These are phyloP conservation scores for Heritiera littoralis DNA, from an alignment of 345 rosid species.

Conservation along the genomic window DNA sequence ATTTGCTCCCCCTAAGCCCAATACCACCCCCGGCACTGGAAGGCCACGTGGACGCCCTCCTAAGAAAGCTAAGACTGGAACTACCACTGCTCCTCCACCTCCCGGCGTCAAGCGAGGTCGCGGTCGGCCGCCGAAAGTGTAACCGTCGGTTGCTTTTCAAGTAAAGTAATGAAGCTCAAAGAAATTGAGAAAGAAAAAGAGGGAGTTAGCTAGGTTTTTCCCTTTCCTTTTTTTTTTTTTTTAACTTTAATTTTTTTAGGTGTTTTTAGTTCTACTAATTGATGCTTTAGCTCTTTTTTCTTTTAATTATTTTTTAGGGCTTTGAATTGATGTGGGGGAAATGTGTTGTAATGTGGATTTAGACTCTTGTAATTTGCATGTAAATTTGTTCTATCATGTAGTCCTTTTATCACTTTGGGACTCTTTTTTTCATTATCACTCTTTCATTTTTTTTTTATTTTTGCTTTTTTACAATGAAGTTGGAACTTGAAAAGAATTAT, in stretches of 20 bases:
- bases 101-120: slow-evolving; percentile 53
- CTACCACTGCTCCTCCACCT: background rate
- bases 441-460: background rate
- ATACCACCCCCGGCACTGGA: slow-evolving; percentile 29
- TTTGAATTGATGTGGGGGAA: background rate
- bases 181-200: background rate
- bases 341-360: slow-evolving; percentile 18
- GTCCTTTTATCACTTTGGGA: slow-evolving; percentile 17
- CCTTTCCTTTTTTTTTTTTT: background rate
- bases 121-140: slow-evolving; percentile 83
- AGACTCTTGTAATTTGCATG: slow-evolving; percentile 40
- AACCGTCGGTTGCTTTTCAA: slow-evolving; percentile 61
- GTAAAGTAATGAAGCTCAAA: background rate
- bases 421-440: background rate
- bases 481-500: too few species aligned
- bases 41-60: slow-evolving; percentile 78
- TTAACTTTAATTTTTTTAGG: slow-evolving; percentile 17
- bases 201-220: slow-evolving; percentile 10
- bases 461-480: too few species aligned
- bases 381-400: slow-evolving; percentile 34
- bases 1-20: slow-evolving; percentile 33
- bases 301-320: slow-evolving; percentile 5
- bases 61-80: slow-evolving; percentile 45
- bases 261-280: slow-evolving; percentile 33
- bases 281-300: background rate